These are phyloP conservation scores for Plantago major DNA, from an alignment of 257 asterid species.

Conservation along the genomic window DNA sequence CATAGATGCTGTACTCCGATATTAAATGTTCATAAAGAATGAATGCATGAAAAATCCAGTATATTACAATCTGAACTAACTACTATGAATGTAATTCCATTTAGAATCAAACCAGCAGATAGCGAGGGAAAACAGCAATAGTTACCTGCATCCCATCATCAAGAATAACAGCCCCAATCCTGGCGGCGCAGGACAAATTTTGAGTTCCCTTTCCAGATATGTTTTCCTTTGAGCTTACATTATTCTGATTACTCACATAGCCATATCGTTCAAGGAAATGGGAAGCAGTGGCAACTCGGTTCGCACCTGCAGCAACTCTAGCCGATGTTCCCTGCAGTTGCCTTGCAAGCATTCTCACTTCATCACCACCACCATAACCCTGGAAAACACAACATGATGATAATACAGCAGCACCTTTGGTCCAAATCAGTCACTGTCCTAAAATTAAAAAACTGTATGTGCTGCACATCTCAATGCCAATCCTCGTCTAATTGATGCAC, in stretches of 20 bases:
- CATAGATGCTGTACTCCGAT: constrained; percentile 68
- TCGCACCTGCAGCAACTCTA: constrained; percentile 76
- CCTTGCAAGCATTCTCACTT: constrained; percentile 85
- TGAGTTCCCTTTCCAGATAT: constrained; percentile 19
- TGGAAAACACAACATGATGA: constrained; percentile 22
- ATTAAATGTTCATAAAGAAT: constrained; percentile 20
- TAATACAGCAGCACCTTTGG: too few relatives aligned
- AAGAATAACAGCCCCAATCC: constrained; percentile 60
- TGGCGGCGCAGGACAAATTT: constrained; percentile 22
- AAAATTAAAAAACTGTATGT: too few relatives aligned
- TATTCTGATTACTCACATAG: constrained; percentile 21
- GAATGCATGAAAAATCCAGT: constrained; percentile 19
- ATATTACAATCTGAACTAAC: neutral
- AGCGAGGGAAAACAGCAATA: constrained; percentile 12
- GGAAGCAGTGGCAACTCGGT: constrained; percentile 65
- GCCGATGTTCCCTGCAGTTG: constrained; percentile 54
- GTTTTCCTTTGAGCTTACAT: constrained; percentile 15
- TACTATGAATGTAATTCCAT: neutral
- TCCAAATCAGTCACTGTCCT: too few relatives aligned
- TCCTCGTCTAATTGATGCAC: too few relatives aligned
- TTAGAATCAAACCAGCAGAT: neutral
- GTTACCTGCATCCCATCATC: constrained; percentile 99
- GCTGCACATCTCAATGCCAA: too few relatives aligned
- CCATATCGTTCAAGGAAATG: constrained; percentile 48
- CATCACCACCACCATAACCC: constrained; percentile 96